phyloP scores from a whole-genome alignment of 1,284 basidiomycete species.

The Austroboletus novae-zelandiae region DNA sequence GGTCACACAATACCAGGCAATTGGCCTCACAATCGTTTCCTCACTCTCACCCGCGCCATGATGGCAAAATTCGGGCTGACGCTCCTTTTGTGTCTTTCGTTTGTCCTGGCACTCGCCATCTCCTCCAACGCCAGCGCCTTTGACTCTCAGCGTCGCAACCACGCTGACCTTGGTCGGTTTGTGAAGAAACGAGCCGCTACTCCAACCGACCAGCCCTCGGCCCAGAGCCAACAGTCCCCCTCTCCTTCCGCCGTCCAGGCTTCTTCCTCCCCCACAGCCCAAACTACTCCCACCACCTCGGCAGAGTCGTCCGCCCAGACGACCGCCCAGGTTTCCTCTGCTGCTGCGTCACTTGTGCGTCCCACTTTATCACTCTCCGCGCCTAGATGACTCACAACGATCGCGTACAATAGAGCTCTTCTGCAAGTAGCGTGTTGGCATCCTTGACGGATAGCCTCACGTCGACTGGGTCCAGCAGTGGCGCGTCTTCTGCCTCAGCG shows the following conservation, averaged over 20 bases:
- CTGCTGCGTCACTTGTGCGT: constrained; percentile 24
- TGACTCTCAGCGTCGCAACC: constrained; percentile 47
- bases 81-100: constrained; percentile 55
- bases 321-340: constrained; percentile 8
- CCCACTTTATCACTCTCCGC: not conserved
- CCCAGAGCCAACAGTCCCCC: constrained; percentile 5
- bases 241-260: not conserved
- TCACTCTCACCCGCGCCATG: not conserved
- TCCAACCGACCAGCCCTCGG: constrained; percentile 8
- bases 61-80: constrained; percentile 49
- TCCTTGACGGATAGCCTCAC: constrained; percentile 10
- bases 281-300: constrained; percentile 8
- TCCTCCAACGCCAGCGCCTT: constrained; percentile 46
- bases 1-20: too few species aligned
- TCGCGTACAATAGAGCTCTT: constrained; percentile 13
- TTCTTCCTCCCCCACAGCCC: constrained; percentile 6
- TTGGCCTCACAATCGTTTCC: constrained; percentile 11
- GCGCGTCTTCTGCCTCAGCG: constrained; percentile 11
- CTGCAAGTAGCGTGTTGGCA: constrained; percentile 8
- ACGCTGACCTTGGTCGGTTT: constrained; percentile 60
- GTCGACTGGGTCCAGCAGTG: constrained; percentile 15
- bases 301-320: constrained; percentile 10
- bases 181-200: constrained; percentile 54
- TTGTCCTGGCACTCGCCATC: constrained; percentile 49
- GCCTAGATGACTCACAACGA: constrained; percentile 7